Evolutionary conservation across 2,329 filamentous ascomycete species (phyloP), one percentile per base, ranked within the genome.

Genomic region (Epichloe glyceriae): DNA sequence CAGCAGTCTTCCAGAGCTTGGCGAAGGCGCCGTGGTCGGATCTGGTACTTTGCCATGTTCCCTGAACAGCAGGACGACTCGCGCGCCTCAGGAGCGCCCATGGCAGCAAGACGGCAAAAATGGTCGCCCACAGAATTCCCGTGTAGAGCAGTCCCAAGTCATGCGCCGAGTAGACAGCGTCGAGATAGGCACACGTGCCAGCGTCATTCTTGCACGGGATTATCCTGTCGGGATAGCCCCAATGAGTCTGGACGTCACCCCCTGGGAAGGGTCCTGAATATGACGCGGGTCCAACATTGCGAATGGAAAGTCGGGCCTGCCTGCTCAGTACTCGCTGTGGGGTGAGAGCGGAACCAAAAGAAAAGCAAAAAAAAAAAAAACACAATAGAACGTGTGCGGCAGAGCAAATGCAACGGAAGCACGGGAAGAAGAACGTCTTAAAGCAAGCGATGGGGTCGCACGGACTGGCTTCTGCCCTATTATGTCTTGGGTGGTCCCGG

Each of bases 181-280:
- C 75, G 46, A 78, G 71, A 57, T 75, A 75, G 26, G 60, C 68
- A 60, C 73, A 75, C 7, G 71, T 70, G n/a, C 71, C 72, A 12
- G 64, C 56, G 51, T 74, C 73, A 58, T 65, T 72, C 47, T 62
- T 67, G 60, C 72, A 75, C 3, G 72, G 72, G 3, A 74, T 41
- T 0, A 68, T 63, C 22, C 72, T 69, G 55, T 67, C 64, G n/a
- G 64, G 65, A 51, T 74, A 75, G 42, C 72, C 72, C 72, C 72
- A 75, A 58, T 75, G 70, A 38, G 63, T 64, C 50, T 70, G 63
- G 14, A 68, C 51, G n/a, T 52, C 49, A 30, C 56, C 55, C n/a
- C 64, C 68, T 64, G 62, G 30, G 56, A 64, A 53, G 65, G 64
- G 52, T 73, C 67, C 54, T 74, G 71, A 53, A 73, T 73, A 54